Base-by-base conservation (phyloP, 2,329 filamentous ascomycete genomes). In the Fusarium tuaranense region DNA sequence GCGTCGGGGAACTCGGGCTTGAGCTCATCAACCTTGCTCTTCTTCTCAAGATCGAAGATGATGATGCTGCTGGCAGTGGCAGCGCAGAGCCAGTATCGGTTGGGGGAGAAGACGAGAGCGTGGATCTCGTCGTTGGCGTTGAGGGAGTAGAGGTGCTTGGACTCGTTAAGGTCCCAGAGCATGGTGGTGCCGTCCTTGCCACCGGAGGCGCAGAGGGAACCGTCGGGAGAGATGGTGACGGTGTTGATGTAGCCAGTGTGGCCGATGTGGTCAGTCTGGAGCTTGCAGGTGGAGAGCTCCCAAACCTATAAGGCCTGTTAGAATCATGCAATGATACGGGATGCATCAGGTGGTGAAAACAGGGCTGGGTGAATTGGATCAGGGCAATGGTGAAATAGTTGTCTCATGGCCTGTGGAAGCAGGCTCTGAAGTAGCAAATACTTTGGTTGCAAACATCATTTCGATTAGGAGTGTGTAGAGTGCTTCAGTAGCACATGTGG, bases 351-450 rank as follows among this genome's bases (percentile, higher is more conserved):
- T 61, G 18, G 60, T 63, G 63, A 34, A 53, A 18, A 44, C 55
- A 65, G 41, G 34, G 51, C 36, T 69, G 41, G 13, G 46, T 34
- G 78, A 71, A 75, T 81, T 53, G 39, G 82, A 84, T 97, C 94
- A 97, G 95, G 89, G 90, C 91, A 90, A 90, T 88, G 94, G 95
- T 96, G 93, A 93, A 55, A 81, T 91, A 90, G 88, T 89, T 92
- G 94, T 99, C 96, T 99, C 97, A 98, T 98, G 87, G 95, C 95
- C 91, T 86, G 86, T 55, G 53, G 86, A 88, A 82, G 84, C 85
- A 84, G 91, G 95, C 95, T 99, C 97, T 98, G 96, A 98, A 99
- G 97, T 98, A 98, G 97, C 97, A 98, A 98, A 98, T 98, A 98
- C 95, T 95, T 95, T 88, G 84, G 86, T 91, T 93, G 92, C 91